Base-by-base conservation (phyloP, 257 asterid genomes). In the Leonotis leonurus region DNA sequence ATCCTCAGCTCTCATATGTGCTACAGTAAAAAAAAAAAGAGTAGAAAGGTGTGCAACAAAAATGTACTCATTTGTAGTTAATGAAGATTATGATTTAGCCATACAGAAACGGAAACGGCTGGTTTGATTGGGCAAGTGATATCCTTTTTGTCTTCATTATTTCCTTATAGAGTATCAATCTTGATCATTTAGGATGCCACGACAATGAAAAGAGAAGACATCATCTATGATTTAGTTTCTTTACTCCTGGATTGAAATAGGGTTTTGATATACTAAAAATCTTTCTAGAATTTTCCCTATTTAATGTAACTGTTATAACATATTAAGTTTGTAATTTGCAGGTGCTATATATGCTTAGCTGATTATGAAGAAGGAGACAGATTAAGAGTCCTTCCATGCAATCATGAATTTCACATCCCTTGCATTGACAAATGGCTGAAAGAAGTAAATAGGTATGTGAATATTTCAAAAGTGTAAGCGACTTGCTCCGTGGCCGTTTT, bases 351-450 rank as follows among this genome's bases (percentile, higher is more conserved):
- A 48, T 88, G 96, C 60, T 73, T 88, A 74, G 51, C 81, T 0
- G 93, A 85, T 68, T 88, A 83, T 0, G 96, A 81, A 13, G 96
- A 81, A n/a, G 90, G 87, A 1, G 95, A 88, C 66, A 73, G 69
- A 69, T 52, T 88, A 52, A 73, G 95, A 80, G 84, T 83, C 44
- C 95, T 88, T 56, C 96, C 96, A 14, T 88, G 96, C 70, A 81
- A 69, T 40, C 96, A 88, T 27, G 88, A 88, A 62, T 88, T 75
- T 66, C 96, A 88, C 21, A 68, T 79, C 60, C 60, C 76, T 18
- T 88, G 96, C 65, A 53, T 88, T 0, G 95, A 88, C 67, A 88
- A 85, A 80, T 88, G 96, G 96, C 87, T 88, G 11, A 85, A 83
- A 77, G 96, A 85, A 80, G 79, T 88, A 13, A 85, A 88, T 70